Base-by-base conservation (phyloP, 306 rosid species). In the Echinosophora koreensis region DNA sequence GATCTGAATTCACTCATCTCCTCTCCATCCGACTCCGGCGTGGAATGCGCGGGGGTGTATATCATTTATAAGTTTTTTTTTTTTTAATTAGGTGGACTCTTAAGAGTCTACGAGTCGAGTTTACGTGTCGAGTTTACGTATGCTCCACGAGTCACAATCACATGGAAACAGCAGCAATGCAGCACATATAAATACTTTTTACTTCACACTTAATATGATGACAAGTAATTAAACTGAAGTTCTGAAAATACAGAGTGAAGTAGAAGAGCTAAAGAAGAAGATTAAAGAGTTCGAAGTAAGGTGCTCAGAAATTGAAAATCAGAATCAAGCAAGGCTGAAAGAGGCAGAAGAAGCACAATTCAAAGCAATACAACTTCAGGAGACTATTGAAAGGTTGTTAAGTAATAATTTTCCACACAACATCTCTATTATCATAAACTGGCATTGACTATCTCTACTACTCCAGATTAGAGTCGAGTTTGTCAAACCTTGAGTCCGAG, bases 401-500 rank as follows among this genome's bases (percentile, higher is more conserved):
- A 46, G 64, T 69, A 50, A 77, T 37, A 81, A 49, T 67, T 83
- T 56, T 22, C 56, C 73, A 6, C 46, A 46, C n/a, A 74, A 72
- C 6, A 17, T 80, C 44, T 54, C 52, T 65, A 63, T 66, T 38
- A 63, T 67, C 46, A 73, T 78, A 77, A 76, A 56, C 39, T 79
- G 77, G 15, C 74, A 66, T 50, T 83, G 72, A 76, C 55, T 75
- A 34, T 82, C 66, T 78, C 35, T 69, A 5, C 77, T 55, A 74
- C 62, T 67, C 8, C 92, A 93, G 98, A 82, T 87, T 90, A 64
- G 97, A 91, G 81, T 73, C 28, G 60, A 93, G 89, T 80, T 77
- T 89, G 84, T 90, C 98, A 30, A 91, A 84, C 85, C 90, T 91
- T 12, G 97, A 91, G 83, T 89, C 98, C 0, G 97, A 90, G 87